A percentile compares a stretch with the other conserved stretches of the same genome.
Conservation (phyloP, 2,329 filamentous ascomycete species). For the Daldinia sp. region DNA sequence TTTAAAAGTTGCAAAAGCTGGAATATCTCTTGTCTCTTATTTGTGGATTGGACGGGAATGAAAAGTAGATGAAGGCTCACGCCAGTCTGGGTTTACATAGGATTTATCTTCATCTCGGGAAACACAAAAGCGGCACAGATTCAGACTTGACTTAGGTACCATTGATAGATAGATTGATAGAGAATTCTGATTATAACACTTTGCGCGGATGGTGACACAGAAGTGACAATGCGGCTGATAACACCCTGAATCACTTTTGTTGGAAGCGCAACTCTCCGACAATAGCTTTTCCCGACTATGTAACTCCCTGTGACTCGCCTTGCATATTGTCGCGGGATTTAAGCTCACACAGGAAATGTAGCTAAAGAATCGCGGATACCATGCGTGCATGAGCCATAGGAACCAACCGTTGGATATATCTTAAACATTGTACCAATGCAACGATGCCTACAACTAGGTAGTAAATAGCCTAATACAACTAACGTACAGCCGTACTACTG, state of each 20-base stretch:
- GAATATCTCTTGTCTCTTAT: neutral
- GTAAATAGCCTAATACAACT: constrained; percentile 5
- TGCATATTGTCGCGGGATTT: neutral
- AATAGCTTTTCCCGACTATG: neutral
- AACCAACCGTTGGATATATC: constrained; percentile 1
- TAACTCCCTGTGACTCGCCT: neutral
- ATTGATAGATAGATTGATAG: constrained; percentile 4
- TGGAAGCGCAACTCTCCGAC: neutral
- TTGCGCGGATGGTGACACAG: neutral
- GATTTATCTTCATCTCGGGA: constrained; percentile 14
- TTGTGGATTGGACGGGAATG: constrained; percentile 6
- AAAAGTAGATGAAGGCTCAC: constrained; percentile 27
- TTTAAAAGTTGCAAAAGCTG: constrained; percentile 7
- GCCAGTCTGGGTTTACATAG: constrained; percentile 13
- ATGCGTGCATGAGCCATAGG: constrained; percentile 8
- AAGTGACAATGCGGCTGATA: constrained; percentile 7
- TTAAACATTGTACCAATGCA: constrained; percentile 10
- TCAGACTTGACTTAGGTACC: constrained; percentile 9
- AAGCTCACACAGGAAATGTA: neutral
- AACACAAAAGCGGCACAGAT: constrained; percentile 22
- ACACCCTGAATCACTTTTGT: neutral
- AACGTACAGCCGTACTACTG: constrained; percentile 14
- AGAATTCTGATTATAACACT: constrained; percentile 1
- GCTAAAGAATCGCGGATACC: neutral
- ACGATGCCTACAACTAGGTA: constrained; percentile 1